phyloP scores from a whole-genome alignment of 2,329 filamentous ascomycete genomes.

The Pezicula carpinea region DNA sequence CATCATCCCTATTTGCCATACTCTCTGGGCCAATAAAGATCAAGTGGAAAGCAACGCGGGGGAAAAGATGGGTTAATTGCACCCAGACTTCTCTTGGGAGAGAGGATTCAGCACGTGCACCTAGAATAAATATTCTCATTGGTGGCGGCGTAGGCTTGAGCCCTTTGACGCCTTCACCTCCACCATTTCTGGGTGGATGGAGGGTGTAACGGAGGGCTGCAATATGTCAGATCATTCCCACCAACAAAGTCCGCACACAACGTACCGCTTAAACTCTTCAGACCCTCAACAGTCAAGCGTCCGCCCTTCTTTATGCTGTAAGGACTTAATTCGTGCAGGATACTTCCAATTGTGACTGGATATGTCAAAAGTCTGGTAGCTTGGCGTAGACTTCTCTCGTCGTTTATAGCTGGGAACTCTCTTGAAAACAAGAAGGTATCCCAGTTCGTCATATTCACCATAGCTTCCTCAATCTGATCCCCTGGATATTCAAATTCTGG shows the following conservation, averaged over 20 bases:
- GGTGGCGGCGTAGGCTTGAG: conserved; percentile 81
- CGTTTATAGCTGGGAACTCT: conserved; percentile 86
- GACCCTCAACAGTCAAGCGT: conserved; percentile 77
- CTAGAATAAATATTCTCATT: conserved; percentile 87
- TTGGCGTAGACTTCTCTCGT: conserved; percentile 86
- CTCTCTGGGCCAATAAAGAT: conserved; percentile 94
- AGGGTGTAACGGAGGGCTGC: conserved; percentile 86
- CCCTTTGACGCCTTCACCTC: conserved; percentile 69
- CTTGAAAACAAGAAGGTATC: conserved; percentile 93
- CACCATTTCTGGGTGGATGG: conserved; percentile 78
- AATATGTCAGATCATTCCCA: conserved; percentile 12
- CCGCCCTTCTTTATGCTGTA: conserved; percentile 75
- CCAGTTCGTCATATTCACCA: conserved; percentile 98
- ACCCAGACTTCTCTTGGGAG: conserved; percentile 91
- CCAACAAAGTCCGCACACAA: conserved; percentile 15
- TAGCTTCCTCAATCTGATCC: conserved; percentile 82
- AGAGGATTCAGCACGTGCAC: conserved; percentile 94
- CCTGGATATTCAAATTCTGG: conserved; percentile 91
- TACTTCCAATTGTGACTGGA: conserved; percentile 83
- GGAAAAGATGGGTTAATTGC: conserved; percentile 91
- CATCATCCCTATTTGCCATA: conserved; percentile 89
- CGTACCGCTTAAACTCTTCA: conserved; percentile 90
- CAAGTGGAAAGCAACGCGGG: conserved; percentile 82
- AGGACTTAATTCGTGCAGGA: conserved; percentile 90
- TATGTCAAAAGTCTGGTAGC: conserved; percentile 92